Conservation (phyloP, 495 filamentous ascomycete species). For the Rhizodiscina lignyota region DNA sequence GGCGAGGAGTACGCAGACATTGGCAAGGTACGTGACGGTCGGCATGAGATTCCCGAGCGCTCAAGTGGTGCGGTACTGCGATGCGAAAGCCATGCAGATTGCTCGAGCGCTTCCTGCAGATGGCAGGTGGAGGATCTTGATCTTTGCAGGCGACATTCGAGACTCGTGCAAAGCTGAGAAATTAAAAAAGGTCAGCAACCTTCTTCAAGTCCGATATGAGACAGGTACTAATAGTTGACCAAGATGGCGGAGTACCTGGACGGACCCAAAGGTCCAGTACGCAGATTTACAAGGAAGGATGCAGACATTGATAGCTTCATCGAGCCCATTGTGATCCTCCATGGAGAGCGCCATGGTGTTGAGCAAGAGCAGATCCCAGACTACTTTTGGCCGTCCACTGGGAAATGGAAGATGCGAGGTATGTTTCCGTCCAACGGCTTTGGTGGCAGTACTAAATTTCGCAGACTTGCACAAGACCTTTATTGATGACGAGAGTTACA, state of each 20-base stretch:
- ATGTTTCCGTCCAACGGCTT: constrained; percentile 3
- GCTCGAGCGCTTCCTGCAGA: constrained; percentile 19
- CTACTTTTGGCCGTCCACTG: constrained; percentile 40
- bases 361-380: constrained; percentile 41
- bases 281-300: too few relatives aligned
- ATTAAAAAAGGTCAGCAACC: constrained; percentile 27
- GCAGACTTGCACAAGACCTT: constrained; percentile 52
- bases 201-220: constrained; percentile 29
- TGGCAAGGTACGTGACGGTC: constrained; percentile 16
- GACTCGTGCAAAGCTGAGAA: constrained; percentile 24
- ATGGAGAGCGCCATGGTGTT: constrained; percentile 33
- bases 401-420: constrained; percentile 44
- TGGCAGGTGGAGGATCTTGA: constrained; percentile 48
- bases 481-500: constrained; percentile 42
- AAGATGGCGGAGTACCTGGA: constrained; percentile 42
- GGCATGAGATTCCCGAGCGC: constrained; percentile 18
- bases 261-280: constrained; percentile 46
- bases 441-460: constrained; percentile 10
- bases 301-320: constrained; percentile 40
- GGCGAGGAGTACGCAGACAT: constrained; percentile 12
- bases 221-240: constrained; percentile 33
- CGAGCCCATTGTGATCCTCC: constrained; percentile 39
- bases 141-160: constrained; percentile 46
- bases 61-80: constrained; percentile 19
- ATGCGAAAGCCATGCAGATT: constrained; percentile 21